These are phyloP conservation scores for Monilinia laxa DNA, from an alignment of 2,329 filamentous ascomycete species.

Conservation along the genomic window DNA sequence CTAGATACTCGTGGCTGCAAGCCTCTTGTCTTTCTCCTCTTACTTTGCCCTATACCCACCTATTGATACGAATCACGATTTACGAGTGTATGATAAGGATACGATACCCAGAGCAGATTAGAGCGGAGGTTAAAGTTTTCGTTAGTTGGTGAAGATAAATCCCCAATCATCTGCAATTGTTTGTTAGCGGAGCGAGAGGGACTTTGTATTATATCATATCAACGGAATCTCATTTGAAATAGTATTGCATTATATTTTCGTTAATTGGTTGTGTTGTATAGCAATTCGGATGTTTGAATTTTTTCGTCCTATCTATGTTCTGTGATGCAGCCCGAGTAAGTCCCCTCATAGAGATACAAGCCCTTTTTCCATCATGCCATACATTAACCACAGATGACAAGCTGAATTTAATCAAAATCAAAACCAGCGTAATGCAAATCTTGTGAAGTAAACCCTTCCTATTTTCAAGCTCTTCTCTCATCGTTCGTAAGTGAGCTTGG, in stretches of 20 bases:
- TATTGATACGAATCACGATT: not conserved
- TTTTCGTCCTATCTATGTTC: slow-evolving; percentile 13
- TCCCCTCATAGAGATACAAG: not conserved
- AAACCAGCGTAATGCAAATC: not conserved
- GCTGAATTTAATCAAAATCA: not conserved
- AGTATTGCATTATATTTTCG: not conserved
- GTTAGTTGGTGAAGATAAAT: no score
- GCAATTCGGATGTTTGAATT: slow-evolving; percentile 1
- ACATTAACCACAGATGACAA: slow-evolving; percentile 3
- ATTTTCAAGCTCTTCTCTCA: not conserved
- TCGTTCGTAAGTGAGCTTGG: not conserved
- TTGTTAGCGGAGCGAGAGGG: no score
- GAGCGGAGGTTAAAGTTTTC: not conserved
- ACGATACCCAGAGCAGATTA: not conserved
- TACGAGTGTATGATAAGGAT: not conserved
- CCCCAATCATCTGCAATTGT: no score
- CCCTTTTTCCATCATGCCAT: slow-evolving; percentile 1
- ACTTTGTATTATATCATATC: slow-evolving; percentile 2
- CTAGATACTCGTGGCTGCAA: slow-evolving; percentile 20
- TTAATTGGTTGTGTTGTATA: not conserved
- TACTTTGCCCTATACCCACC: not conserved
- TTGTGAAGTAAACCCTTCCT: slow-evolving; percentile 9
- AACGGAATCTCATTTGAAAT: not conserved
- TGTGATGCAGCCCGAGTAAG: slow-evolving; percentile 9
- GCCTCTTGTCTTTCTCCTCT: slow-evolving; percentile 5